A percentile compares a stretch with the other conserved stretches of the same genome.
Conservation (phyloP, 371 early-diverging fungal species). For the Coemansia sp. region DNA sequence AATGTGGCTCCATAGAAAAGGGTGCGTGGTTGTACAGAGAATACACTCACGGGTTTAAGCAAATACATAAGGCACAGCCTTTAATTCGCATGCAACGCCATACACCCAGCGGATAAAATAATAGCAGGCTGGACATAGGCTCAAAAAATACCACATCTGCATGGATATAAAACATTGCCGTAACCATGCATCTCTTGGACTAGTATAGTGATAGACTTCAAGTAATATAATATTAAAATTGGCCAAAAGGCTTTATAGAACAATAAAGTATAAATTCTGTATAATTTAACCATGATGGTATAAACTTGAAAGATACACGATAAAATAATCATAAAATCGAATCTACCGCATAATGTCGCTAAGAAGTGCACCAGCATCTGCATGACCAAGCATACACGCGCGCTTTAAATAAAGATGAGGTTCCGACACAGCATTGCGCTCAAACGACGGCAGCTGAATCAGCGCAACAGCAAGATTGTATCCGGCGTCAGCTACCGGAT, state of each 20-base stretch:
- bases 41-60: background rate
- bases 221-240: too few species aligned
- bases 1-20: background rate
- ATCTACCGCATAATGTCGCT: slow-evolving; percentile 35
- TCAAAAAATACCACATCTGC: background rate
- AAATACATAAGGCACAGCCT: background rate
- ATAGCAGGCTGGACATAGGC: background rate
- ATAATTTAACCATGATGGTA: background rate
- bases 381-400: slow-evolving; percentile 47
- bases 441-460: slow-evolving; percentile 49
- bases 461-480: slow-evolving; percentile 43
- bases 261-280: background rate
- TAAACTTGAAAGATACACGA: background rate
- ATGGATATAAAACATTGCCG: background rate
- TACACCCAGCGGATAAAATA: background rate
- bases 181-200: background rate
- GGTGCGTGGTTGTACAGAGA: background rate
- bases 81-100: slow-evolving; percentile 4
- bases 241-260: background rate
- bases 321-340: background rate
- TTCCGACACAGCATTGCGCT: slow-evolving; percentile 32
- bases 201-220: too few species aligned
- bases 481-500: slow-evolving; percentile 49
- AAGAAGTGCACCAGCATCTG: slow-evolving; percentile 41
- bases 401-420: slow-evolving; percentile 47